Base-by-base conservation (phyloP, 345 rosid genomes). In the Linum tenue region DNA sequence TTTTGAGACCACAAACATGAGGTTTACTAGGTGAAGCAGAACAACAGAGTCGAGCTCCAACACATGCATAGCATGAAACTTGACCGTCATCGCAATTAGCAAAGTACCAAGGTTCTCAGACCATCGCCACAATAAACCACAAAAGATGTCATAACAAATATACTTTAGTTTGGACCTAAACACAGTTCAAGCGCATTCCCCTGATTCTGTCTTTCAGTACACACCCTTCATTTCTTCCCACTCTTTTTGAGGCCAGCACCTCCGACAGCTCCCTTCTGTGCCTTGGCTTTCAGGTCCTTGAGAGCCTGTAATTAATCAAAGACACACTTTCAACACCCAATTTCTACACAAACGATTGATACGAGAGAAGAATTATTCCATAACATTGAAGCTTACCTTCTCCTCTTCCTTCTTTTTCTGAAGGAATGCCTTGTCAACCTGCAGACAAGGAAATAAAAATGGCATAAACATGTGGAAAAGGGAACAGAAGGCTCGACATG, bases 171-270 rank as follows among this genome's bases (percentile, higher is more conserved):
- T 22, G 31, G 31, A 22, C 31, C 31, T 22, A 22, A 22, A 22
- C 31, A 22, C 31, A 22, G 31, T 22, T 22, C 31, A 22, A 22
- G 31, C 1, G 31, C 31, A 22, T 22, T 22, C 31, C 31, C 31
- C 31, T 22, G 31, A 22, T 22, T 22, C 31, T 22, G 31, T 22
- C 31, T 22, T 22, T 22, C 31, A 22, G 31, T 22, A 22, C 53
- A 9, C 53, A 48, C 11, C 9, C 14, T 15, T 57, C 37, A 57
- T 17, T 57, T 57, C 60, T 57, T 57, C 11, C 60, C 60, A 37
- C 60, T 57, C 60, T 57, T 57, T 17, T 57, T 57, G 60, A 57
- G 60, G 12, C 60, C 60, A 57, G 60, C 38, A 57, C 60, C 60
- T 57, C 60, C 60, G 12, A 57, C 36, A 12, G 37, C 38, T 17